Conservation (phyloP, 2,329 filamentous ascomycete genomes). For the Diaporthe sp. region DNA sequence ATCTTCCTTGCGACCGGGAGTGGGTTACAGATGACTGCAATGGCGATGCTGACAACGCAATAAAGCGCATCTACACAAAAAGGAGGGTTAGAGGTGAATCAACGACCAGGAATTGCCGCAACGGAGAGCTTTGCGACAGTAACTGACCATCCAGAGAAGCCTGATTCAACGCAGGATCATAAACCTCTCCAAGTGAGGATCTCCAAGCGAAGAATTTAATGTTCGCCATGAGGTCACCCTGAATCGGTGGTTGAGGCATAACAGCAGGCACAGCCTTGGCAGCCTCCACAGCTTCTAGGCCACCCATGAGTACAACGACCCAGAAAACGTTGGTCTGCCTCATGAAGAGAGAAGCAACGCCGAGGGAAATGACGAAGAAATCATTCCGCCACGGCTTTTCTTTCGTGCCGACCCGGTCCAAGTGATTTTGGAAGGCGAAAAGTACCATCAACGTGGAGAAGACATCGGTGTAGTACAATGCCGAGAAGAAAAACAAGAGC, state of each 20-base stretch:
- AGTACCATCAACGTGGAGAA: slow-evolving; percentile 82
- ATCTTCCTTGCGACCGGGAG: slow-evolving; percentile 56
- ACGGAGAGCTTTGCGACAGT: background rate
- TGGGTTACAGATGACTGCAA: slow-evolving; percentile 65
- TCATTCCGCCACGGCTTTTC: slow-evolving; percentile 50
- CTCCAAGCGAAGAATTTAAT: slow-evolving; percentile 52
- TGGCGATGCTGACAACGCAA: slow-evolving; percentile 70
- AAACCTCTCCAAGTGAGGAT: slow-evolving; percentile 62
- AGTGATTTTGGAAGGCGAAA: slow-evolving; percentile 70
- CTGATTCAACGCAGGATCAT: slow-evolving; percentile 62
- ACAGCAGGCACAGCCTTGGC: slow-evolving; percentile 53
- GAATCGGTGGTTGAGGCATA: slow-evolving; percentile 43
- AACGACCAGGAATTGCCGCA: too few relatives aligned
- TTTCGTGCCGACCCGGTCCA: slow-evolving; percentile 53
- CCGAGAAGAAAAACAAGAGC: slow-evolving; percentile 94
- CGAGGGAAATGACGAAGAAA: slow-evolving; percentile 62
- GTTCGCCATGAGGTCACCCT: slow-evolving; percentile 46
- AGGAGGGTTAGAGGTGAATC: slow-evolving; percentile 34
- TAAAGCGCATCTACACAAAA: slow-evolving; percentile 60
- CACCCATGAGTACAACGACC: slow-evolving; percentile 83
- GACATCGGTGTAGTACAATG: slow-evolving; percentile 94
- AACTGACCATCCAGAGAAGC: slow-evolving; percentile 62
- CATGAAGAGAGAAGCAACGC: slow-evolving; percentile 77
- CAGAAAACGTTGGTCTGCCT: slow-evolving; percentile 98
- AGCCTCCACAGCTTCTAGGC: slow-evolving; percentile 63